phyloP scores from a whole-genome alignment of 2,329 filamentous ascomycete species.

The Clathrospora elynae region DNA sequence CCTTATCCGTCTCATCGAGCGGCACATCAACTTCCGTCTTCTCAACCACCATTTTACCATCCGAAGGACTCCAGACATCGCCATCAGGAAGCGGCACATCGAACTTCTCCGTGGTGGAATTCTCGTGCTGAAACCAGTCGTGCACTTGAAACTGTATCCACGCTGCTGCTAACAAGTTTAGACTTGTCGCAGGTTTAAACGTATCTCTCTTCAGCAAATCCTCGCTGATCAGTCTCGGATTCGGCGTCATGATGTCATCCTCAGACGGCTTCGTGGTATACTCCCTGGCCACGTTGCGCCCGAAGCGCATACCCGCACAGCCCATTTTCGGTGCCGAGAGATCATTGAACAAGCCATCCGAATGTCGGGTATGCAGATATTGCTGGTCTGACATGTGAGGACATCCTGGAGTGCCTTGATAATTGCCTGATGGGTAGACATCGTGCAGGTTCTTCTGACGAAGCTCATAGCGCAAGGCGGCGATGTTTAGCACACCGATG shows the following conservation, averaged over 20 bases:
- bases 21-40: slow-evolving; percentile 45
- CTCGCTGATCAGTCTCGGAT: slow-evolving; percentile 52
- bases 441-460: slow-evolving; percentile 54
- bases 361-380: slow-evolving; percentile 48
- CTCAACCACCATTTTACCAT: slow-evolving; percentile 46
- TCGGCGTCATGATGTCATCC: slow-evolving; percentile 52
- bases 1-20: slow-evolving; percentile 46
- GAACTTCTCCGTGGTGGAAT: slow-evolving; percentile 37
- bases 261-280: slow-evolving; percentile 47
- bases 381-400: slow-evolving; percentile 40
- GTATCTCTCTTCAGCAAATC: slow-evolving; percentile 50
- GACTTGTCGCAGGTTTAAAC: slow-evolving; percentile 53
- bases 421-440: slow-evolving; percentile 46
- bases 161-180: slow-evolving; percentile 56
- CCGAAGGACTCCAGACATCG: slow-evolving; percentile 41
- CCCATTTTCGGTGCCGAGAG: slow-evolving; percentile 53
- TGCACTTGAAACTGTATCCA: slow-evolving; percentile 54
- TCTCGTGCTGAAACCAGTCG: slow-evolving; percentile 23
- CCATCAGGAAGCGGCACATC: slow-evolving; percentile 44
- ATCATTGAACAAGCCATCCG: slow-evolving; percentile 54
- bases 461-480: slow-evolving; percentile 51
- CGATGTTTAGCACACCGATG: slow-evolving; percentile 52
- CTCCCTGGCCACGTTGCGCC: slow-evolving; percentile 52
- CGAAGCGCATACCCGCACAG: slow-evolving; percentile 53
- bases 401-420: slow-evolving; percentile 45